These are phyloP conservation scores for Mycena capillaripes DNA, from an alignment of 768 basidiomycete species.

Conservation along the genomic window DNA sequence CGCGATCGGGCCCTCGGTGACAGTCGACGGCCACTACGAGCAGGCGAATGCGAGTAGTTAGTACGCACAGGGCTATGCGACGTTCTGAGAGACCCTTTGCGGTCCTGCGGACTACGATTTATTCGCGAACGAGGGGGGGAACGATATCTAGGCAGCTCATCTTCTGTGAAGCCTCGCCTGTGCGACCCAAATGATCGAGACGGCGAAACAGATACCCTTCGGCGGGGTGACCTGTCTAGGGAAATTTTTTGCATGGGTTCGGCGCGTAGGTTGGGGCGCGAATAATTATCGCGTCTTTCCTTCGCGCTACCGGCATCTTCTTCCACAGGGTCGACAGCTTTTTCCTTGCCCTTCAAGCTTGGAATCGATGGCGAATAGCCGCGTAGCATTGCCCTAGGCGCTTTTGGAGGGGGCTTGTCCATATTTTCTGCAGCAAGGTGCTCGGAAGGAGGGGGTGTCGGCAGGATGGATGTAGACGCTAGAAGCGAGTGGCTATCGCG, in stretches of 20 bases:
- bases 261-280: not conserved
- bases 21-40: not conserved
- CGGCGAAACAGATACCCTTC: conserved; percentile 15
- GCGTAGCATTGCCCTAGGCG: conserved; percentile 17
- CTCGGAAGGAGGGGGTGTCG: conserved; percentile 28
- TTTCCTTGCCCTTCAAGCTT: conserved; percentile 33
- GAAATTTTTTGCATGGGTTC: not conserved
- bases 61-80: conserved; percentile 17
- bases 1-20: conserved; percentile 3
- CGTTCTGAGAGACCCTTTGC: conserved; percentile 11
- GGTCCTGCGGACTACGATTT: not conserved
- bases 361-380: not conserved
- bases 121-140: conserved; percentile 23
- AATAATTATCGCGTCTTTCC: conserved; percentile 8
- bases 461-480: conserved; percentile 31
- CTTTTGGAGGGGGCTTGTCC: conserved; percentile 23
- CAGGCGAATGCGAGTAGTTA: conserved; percentile 10
- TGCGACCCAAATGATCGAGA: conserved; percentile 4
- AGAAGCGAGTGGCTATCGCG: conserved; percentile 23
- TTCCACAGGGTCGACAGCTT: conserved; percentile 13
- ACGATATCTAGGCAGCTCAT: conserved; percentile 22
- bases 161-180: conserved; percentile 1
- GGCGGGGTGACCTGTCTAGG: conserved; percentile 1
- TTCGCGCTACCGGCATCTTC: not conserved
- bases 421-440: conserved; percentile 4